Evolutionary conservation across 352 stramenopile species (phyloP), one percentile per base, ranked within the genome.

Genomic region (Phytopythium litorale): DNA sequence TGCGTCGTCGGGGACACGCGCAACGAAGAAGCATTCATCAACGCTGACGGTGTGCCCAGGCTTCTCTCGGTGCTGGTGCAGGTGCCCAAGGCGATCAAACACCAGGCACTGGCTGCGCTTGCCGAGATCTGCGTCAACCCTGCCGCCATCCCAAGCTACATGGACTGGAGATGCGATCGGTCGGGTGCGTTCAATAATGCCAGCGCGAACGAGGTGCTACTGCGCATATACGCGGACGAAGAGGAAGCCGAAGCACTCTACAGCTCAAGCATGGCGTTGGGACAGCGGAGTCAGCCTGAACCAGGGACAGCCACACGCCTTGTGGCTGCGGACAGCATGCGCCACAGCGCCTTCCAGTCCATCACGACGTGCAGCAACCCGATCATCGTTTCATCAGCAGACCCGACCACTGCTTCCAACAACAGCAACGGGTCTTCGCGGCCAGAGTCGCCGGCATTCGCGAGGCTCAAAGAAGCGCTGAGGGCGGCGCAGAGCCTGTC

Each of bases 71-170:
- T 92, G 13, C n/a, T 94, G 13, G 78, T 72, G 35, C 35, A 55
- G 1, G 77, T 71, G 8, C 76, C 81, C 0, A 87, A 87, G 38
- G 76, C 76, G 12, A 58, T 92, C 46, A 77, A 84, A 25, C 71
- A 82, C 53, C 85, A 94, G 50, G 64, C 73, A 12, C 66, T 94
- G 4, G 85, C 81, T 13, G 71, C 79, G 7, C 64, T 92, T 8
- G 76, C 82, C 0, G 83, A 92, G 63, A 71, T 91, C 51, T 90
- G 78, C 40, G 78, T 86, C 4, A 88, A 90, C 56, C 79, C 81
- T n/a, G 79, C 77, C 16, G 79, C 84, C 13, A 81, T 90, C 18
- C 81, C 79, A 28, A 91, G 78, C 15, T 94, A 81, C 61, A 55
- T 78, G 23, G 66, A 64, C 21, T 94, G 84, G 82, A 65, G 79